Conservation (phyloP, 2,329 filamentous ascomycete genomes). For the Exserohilum rostratum region DNA sequence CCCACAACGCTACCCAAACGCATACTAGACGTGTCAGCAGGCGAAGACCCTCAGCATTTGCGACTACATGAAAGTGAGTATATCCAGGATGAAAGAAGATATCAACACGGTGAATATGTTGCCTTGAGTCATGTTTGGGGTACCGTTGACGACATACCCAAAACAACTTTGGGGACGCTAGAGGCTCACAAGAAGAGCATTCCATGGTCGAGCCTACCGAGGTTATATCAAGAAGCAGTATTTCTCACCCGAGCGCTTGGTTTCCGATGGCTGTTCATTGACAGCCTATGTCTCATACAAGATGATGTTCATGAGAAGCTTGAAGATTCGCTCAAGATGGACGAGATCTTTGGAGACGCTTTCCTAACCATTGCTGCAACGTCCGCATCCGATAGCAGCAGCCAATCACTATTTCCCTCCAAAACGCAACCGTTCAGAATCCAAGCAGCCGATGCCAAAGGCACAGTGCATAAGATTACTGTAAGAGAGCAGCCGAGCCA, state of each 20-base stretch:
- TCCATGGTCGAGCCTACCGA: constrained; percentile 37
- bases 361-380: constrained; percentile 45
- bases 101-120: constrained; percentile 42
- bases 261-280: constrained; percentile 47
- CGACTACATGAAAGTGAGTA: constrained; percentile 38
- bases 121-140: constrained; percentile 46
- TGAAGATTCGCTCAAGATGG: constrained; percentile 36
- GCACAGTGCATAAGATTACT: constrained; percentile 38
- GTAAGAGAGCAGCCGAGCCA: constrained; percentile 45
- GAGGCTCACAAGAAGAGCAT: constrained; percentile 37
- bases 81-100: constrained; percentile 30
- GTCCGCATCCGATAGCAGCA: constrained; percentile 37
- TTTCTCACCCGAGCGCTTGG: constrained; percentile 44
- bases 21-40: constrained; percentile 37
- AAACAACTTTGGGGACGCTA: constrained; percentile 38
- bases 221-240: constrained; percentile 45
- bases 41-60: constrained; percentile 38
- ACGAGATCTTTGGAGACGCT: constrained; percentile 39
- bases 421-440: constrained; percentile 39
- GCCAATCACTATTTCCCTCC: constrained; percentile 32
- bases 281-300: constrained; percentile 43
- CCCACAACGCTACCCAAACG: constrained; percentile 37
- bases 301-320: constrained; percentile 37
- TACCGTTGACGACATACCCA: constrained; percentile 31
- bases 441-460: constrained; percentile 42